phyloP scores from a whole-genome alignment of 352 stramenopile genomes.

The Aphanomyces stellatus region DNA sequence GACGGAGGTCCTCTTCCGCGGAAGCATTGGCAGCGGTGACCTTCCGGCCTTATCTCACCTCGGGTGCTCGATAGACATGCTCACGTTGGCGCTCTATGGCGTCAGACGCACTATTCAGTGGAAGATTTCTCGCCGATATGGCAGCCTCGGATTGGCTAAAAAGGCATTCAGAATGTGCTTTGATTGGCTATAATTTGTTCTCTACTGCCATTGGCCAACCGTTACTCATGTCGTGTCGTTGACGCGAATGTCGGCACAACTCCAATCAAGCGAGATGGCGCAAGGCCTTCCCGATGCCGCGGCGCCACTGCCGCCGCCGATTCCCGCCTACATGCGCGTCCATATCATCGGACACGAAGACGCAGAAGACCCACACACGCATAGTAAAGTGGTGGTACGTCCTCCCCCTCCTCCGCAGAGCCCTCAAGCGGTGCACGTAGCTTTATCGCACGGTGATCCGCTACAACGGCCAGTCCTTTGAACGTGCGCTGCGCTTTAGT shows the following conservation, averaged over 20 bases:
- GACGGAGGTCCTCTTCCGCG: too few relatives aligned
- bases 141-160: background rate
- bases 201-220: background rate
- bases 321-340: slow-evolving; percentile 4
- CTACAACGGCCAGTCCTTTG: slow-evolving; percentile 19
- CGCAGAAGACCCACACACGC: background rate
- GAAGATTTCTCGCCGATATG: background rate
- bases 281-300: background rate
- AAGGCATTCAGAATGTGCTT: background rate
- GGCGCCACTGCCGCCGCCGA: background rate
- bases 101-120: too few relatives aligned
- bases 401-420: background rate
- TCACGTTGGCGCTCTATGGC: too few relatives aligned
- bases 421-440: background rate
- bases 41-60: too few relatives aligned
- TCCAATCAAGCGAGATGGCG: too few relatives aligned
- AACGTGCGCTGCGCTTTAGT: slow-evolving; percentile 17
- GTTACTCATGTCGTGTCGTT: background rate
- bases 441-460: slow-evolving; percentile 12
- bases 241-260: background rate
- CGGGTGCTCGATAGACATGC: too few relatives aligned
- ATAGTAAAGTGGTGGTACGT: slow-evolving; percentile 15
- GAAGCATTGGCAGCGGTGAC: too few relatives aligned
- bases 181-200: slow-evolving; percentile 10
- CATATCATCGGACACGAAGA: slow-evolving; percentile 11